A percentile compares a stretch with the other conserved stretches of the same genome.
Evolutionary conservation across 2,329 filamentous ascomycete genomes (phyloP).

Genomic region (Mollisiaceae sp.): DNA sequence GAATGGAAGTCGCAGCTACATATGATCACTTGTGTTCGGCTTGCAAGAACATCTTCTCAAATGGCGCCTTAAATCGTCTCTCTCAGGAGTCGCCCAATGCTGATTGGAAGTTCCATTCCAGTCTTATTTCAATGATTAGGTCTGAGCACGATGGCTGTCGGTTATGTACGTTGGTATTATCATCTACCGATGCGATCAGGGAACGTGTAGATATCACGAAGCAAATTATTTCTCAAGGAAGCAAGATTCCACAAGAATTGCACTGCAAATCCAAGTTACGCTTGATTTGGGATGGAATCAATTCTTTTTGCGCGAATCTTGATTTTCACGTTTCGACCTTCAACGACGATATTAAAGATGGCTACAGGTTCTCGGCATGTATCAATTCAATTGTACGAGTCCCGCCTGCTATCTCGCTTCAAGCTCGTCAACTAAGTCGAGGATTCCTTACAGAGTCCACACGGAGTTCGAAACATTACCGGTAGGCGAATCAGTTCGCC

Average conservation of each 20-base stretch:
- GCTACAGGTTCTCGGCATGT: background rate
- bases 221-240: background rate
- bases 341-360: background rate
- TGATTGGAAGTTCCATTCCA: background rate
- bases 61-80: background rate
- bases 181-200: background rate
- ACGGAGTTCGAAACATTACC: background rate
- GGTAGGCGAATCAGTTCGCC: background rate
- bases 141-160: background rate
- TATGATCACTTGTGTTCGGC: background rate
- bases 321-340: background rate
- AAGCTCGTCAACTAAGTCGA: background rate
- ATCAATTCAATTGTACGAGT: background rate
- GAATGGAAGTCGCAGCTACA: background rate
- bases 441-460: background rate
- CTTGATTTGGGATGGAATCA: background rate
- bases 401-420: background rate
- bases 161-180: background rate
- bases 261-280: background rate
- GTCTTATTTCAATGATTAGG: background rate
- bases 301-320: background rate
- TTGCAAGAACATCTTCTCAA: constrained; percentile 1
- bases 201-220: background rate
- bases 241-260: background rate
- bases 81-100: background rate